Evolutionary conservation across 2,329 filamentous ascomycete genomes (phyloP).

Genomic region (Trichoderma citrinoviride): DNA sequence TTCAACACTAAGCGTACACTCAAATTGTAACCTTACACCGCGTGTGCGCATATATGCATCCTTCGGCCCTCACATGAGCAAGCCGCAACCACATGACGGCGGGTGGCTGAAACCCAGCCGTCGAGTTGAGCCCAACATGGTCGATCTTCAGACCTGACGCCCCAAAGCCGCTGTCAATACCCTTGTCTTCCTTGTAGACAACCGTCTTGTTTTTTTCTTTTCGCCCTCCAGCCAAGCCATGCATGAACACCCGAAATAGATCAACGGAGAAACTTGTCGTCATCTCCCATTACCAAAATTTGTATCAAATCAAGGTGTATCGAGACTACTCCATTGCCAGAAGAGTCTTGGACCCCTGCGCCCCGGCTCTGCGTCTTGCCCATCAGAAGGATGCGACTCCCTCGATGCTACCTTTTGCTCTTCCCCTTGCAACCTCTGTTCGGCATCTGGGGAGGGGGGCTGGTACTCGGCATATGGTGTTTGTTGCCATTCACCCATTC

Average conservation of each 20-base stretch:
- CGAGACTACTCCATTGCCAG: too few species aligned
- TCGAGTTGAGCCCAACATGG: background rate
- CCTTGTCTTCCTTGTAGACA: background rate
- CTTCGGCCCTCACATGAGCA: slow-evolving; percentile 10
- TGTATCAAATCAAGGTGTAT: too few species aligned
- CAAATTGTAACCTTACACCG: background rate
- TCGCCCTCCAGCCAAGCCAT: background rate
- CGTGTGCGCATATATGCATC: background rate
- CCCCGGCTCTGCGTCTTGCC: too few species aligned
- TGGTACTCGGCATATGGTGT: slow-evolving; percentile 10
- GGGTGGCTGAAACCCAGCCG: slow-evolving; percentile 2
- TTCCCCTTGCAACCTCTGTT: background rate
- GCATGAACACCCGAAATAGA: too few species aligned
- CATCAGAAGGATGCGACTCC: background rate
- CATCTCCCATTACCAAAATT: too few species aligned
- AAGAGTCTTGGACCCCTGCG: too few species aligned
- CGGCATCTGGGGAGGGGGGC: background rate
- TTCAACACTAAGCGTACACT: background rate
- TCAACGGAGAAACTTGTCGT: too few species aligned
- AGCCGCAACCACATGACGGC: background rate
- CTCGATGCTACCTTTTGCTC: background rate
- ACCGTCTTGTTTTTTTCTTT: background rate
- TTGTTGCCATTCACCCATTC: slow-evolving; percentile 8
- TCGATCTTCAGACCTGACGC: background rate
- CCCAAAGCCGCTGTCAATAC: background rate